These are phyloP conservation scores for Rutstroemia sp. DNA, from an alignment of 2,329 filamentous ascomycete species.

Conservation along the genomic window DNA sequence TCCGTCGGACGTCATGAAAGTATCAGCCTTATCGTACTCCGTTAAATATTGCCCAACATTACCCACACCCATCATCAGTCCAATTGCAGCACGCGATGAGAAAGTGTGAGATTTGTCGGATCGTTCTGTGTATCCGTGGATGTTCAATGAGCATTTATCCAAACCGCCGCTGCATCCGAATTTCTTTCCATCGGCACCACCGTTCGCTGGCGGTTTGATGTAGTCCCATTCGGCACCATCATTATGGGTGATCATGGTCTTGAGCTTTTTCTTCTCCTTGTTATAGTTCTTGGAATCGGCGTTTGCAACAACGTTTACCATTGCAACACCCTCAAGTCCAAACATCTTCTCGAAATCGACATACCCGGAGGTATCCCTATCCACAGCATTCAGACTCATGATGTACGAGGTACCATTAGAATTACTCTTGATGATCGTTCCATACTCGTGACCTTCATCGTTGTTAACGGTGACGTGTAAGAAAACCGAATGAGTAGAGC, in stretches of 20 bases:
- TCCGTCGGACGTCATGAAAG: conserved; percentile 87
- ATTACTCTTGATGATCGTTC: conserved; percentile 94
- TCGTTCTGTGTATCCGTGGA: conserved; percentile 94
- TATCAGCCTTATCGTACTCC: conserved; percentile 55
- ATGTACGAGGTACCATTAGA: conserved; percentile 96
- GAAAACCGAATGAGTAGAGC: conserved; percentile 89
- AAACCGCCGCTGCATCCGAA: conserved; percentile 61
- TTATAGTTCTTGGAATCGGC: conserved; percentile 44
- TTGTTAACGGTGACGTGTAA: conserved; percentile 80
- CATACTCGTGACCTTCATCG: conserved; percentile 58
- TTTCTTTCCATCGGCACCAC: conserved; percentile 62
- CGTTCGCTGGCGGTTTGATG: conserved; percentile 57
- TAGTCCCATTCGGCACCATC: conserved; percentile 84
- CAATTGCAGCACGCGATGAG: conserved; percentile 80
- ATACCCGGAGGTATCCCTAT: conserved; percentile 67
- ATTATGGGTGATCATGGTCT: conserved; percentile 92
- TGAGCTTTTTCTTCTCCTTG: conserved; percentile 68
- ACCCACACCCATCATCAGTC: conserved; percentile 83
- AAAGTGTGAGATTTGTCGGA: conserved; percentile 75
- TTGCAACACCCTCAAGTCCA: conserved; percentile 79
- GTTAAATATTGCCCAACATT: conserved; percentile 64
- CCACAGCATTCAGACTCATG: conserved; percentile 72
- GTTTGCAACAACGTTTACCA: conserved; percentile 83
- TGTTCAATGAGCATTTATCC: conserved; percentile 74
- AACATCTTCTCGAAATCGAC: conserved; percentile 97